Base-by-base conservation (phyloP, 176 grass and related monocot genomes). In the Triticum dicoccoides region DNA sequence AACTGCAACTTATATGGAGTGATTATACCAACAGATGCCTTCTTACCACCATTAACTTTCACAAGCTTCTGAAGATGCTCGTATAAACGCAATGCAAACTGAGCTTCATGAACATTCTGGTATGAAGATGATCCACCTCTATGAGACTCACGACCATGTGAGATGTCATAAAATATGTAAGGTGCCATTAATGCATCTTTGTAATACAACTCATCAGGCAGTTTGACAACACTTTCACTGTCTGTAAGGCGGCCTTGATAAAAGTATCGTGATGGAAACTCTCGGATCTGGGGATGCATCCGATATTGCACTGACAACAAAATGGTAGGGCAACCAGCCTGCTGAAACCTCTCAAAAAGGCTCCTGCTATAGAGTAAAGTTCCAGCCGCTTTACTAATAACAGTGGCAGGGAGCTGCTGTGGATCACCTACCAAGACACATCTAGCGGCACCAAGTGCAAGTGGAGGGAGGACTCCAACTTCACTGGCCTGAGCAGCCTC, bases 371-470 rank as follows among this genome's bases (percentile, higher is more conserved):
- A 99, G 13, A 99, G 86, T 71, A 99, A 88, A 75, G 92, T 97
- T 83, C 97, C 97, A 85, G 97, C 97, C 33, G 97, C 97, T 93
- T 99, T 99, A 77, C 97, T 99, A 81, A 99, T 99, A 67, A 99
- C 97, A 64, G 97, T 99, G n/a, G 97, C 97, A 87, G 97, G 97
- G 15, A 97, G 91, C 78, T 99, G 97, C 73, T 99, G 97, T 5
- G 97, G 97, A 83, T 99, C 97, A 78, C 97, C 97, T 78, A 99
- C 94, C 79, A 99, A 85, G 63, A 99, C 97, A 84, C 97, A 99
- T 81, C 97, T 92, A 83, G 97, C 94, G 29, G 97, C 97, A 88
- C 97, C 97, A 2, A 99, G 97, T 23, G 97, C 74, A 45, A 99
- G 88, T 20, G 97, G 92, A 78, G 97, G 97, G 25, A 99, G 91